Percentiles rank a stretch among this genome's conserved stretches.
phyloP scores from a whole-genome alignment of 1,139 yeast genomes.

The Hyphopichia pseudoburtonii region DNA sequence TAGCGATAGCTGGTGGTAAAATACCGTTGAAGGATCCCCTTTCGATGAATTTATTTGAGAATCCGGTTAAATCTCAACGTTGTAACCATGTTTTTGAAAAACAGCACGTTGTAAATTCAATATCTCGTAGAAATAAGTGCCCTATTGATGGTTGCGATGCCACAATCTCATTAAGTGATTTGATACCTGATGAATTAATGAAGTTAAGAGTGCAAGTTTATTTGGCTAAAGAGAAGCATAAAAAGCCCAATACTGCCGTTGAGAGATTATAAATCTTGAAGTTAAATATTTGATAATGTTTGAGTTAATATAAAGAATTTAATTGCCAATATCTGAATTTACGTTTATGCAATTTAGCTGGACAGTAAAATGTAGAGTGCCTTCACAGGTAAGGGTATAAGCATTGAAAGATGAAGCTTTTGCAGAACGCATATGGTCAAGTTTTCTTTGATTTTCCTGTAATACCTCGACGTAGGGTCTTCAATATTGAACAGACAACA shows the following conservation, averaged over 20 bases:
- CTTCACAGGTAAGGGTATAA: too few species aligned
- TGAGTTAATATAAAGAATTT: too few species aligned
- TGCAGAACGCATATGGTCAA: too few species aligned
- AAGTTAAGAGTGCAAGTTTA: constrained; percentile 45
- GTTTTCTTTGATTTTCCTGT: too few species aligned
- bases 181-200: constrained; percentile 50
- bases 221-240: constrained; percentile 11
- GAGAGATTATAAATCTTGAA: constrained; percentile 3
- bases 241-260: constrained; percentile 1
- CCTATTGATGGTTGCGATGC: constrained; percentile 52
- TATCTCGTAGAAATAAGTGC: constrained; percentile 29
- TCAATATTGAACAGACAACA: too few species aligned
- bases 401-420: too few species aligned
- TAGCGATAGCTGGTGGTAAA: constrained; percentile 66
- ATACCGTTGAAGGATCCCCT: constrained; percentile 67
- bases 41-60: constrained; percentile 47
- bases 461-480: too few species aligned
- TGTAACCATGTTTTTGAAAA: constrained; percentile 67
- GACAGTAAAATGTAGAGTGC: too few species aligned
- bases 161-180: constrained; percentile 23
- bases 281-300: too few species aligned
- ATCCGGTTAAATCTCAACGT: constrained; percentile 51
- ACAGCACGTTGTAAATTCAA: constrained; percentile 35
- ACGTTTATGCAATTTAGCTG: too few species aligned
- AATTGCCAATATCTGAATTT: too few species aligned